Conservation (phyloP, 805 yeast genomes). For the Starmerella geochares region DNA sequence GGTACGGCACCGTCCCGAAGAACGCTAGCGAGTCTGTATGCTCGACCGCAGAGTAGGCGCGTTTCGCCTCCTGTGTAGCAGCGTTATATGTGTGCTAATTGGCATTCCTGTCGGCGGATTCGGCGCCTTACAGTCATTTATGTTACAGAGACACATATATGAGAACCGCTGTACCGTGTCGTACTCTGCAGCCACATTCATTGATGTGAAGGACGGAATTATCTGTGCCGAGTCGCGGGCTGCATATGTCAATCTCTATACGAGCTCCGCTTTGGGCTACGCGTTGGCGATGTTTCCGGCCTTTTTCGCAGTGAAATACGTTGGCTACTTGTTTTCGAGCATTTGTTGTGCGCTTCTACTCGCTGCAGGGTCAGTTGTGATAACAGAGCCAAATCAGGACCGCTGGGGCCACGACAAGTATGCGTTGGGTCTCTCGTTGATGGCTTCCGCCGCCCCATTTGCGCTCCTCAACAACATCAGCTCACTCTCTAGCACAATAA, state of each 20-base stretch:
- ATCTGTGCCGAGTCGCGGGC: slow-evolving; percentile 20
- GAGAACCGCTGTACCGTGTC: slow-evolving; percentile 23
- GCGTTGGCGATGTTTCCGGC: slow-evolving; percentile 21
- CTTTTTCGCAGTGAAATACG: slow-evolving; percentile 13
- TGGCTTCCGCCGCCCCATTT: slow-evolving; percentile 22
- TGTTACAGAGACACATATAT: slow-evolving; percentile 22
- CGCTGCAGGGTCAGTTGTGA: slow-evolving; percentile 22
- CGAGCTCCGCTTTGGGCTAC: slow-evolving; percentile 10
- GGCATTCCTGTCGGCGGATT: slow-evolving; percentile 23
- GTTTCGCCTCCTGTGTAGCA: slow-evolving; percentile 13
- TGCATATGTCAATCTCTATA: slow-evolving; percentile 19
- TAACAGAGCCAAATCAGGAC: slow-evolving; percentile 17
- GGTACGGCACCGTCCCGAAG: background rate
- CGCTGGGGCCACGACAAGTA: slow-evolving; percentile 19
- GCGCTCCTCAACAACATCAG: slow-evolving; percentile 14
- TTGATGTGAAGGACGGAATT: background rate
- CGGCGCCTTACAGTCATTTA: slow-evolving; percentile 21
- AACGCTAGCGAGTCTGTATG: background rate
- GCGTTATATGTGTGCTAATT: slow-evolving; percentile 15
- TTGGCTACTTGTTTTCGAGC: slow-evolving; percentile 21
- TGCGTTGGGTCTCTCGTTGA: slow-evolving; percentile 19
- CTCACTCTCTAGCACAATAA: background rate
- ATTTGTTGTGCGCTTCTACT: slow-evolving; percentile 19
- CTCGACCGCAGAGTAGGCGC: background rate
- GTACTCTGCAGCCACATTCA: background rate